A percentile compares a stretch with the other conserved stretches of the same genome.
phyloP scores from a whole-genome alignment of 2,329 filamentous ascomycete genomes.

The Stachybotrys echinatus region DNA sequence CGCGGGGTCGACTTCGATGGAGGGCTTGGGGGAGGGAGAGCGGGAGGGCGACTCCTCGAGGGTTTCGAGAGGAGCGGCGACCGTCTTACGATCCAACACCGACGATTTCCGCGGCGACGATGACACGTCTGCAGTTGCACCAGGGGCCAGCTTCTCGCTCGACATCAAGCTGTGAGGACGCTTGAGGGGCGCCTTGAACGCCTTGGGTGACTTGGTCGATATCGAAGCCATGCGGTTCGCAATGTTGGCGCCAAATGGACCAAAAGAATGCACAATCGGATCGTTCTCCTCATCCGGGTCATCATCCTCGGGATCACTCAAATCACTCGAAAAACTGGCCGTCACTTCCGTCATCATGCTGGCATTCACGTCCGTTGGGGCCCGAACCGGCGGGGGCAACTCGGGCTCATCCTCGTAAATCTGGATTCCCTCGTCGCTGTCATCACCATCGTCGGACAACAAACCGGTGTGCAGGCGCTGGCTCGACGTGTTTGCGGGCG shows the following conservation, averaged over 20 bases:
- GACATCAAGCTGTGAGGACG: slow-evolving; percentile 12
- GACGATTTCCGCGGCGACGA: slow-evolving; percentile 8
- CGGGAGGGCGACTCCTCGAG: neutral
- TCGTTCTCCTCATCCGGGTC: slow-evolving; percentile 93
- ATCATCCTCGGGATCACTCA: slow-evolving; percentile 54
- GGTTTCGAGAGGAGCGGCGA: slow-evolving; percentile 1
- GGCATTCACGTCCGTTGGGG: slow-evolving; percentile 20
- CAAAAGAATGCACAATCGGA: slow-evolving; percentile 86
- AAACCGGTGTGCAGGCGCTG: slow-evolving; percentile 39
- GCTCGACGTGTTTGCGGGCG: slow-evolving; percentile 40
- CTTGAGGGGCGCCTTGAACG: slow-evolving; percentile 17
- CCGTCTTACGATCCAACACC: slow-evolving; percentile 15
- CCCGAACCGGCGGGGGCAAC: slow-evolving; percentile 25
- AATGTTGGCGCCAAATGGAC: slow-evolving; percentile 81
- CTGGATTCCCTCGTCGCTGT: slow-evolving; percentile 43
- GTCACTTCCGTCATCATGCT: slow-evolving; percentile 47
- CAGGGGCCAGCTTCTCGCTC: slow-evolving; percentile 13
- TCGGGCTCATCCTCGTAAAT: slow-evolving; percentile 68
- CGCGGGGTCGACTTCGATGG: slow-evolving; percentile 30
- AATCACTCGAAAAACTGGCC: slow-evolving; percentile 53
- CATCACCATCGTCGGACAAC: slow-evolving; percentile 18
- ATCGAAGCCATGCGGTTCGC: slow-evolving; percentile 79
- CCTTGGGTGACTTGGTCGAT: slow-evolving; percentile 60
- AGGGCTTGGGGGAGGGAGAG: slow-evolving; percentile 13
- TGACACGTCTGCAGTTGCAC: slow-evolving; percentile 9